Conservation (phyloP, 352 stramenopile genomes). For the Phytophthora pisi region DNA sequence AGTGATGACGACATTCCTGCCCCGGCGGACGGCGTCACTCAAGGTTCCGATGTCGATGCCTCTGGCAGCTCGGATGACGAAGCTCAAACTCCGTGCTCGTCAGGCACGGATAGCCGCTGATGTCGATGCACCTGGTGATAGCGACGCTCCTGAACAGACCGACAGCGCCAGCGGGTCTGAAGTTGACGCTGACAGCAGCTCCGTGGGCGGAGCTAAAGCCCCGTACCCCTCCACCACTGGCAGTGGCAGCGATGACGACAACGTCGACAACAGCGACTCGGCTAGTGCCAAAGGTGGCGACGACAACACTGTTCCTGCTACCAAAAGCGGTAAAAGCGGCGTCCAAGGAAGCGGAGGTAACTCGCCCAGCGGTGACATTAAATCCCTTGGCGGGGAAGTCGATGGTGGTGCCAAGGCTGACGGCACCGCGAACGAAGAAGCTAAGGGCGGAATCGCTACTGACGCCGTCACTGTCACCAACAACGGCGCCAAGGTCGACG, state of each 20-base stretch:
- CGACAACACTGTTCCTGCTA: background rate
- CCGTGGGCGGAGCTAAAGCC: too few relatives aligned
- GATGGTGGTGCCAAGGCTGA: background rate
- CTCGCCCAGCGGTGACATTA: background rate
- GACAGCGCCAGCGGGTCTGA: too few relatives aligned
- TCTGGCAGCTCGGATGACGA: background rate
- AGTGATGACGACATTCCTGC: background rate
- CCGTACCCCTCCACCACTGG: too few relatives aligned
- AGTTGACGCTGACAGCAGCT: too few relatives aligned
- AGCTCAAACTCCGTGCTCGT: background rate
- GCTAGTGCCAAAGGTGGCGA: background rate
- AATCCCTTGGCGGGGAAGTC: background rate
- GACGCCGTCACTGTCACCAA: background rate
- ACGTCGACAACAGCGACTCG: background rate
- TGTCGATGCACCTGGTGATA: background rate
- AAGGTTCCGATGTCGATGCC: background rate
- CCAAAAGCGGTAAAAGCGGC: background rate
- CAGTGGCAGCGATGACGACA: background rate
- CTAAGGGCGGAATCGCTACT: background rate
- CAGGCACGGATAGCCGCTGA: background rate
- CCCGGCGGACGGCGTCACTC: background rate
- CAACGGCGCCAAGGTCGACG: background rate
- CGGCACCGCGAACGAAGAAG: background rate
- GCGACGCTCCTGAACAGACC: too few relatives aligned
- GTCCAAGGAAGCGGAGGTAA: background rate